Conservation (phyloP, 441 rosid genomes). For the Bruguiera hainesii region DNA sequence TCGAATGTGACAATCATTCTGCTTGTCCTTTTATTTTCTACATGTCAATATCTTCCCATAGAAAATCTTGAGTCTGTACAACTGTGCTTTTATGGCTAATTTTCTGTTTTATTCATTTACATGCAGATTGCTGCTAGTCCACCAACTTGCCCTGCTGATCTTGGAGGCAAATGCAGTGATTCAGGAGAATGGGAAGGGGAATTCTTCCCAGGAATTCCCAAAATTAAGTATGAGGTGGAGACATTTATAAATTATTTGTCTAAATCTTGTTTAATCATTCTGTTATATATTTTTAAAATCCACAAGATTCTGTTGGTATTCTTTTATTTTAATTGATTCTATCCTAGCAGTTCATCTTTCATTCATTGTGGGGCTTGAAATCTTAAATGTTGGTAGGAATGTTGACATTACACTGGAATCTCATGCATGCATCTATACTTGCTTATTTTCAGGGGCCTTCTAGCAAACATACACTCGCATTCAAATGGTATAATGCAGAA, state of each 20-base stretch:
- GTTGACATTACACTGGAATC: neutral
- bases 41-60: neutral
- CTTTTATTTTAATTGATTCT: neutral
- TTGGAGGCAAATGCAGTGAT: conserved; percentile 39
- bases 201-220: conserved; percentile 79
- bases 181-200: conserved; percentile 88
- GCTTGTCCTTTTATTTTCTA: too few relatives aligned
- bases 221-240: conserved; percentile 77
- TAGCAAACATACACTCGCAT: conserved; percentile 75
- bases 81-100: neutral
- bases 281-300: neutral
- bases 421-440: neutral
- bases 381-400: neutral
- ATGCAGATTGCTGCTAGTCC: conserved; percentile 53
- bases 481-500: conserved; percentile 87
- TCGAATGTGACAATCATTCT: too few relatives aligned
- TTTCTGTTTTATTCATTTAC: conserved; percentile 4
- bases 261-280: neutral
- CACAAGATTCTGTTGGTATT: neutral
- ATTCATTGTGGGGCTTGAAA: neutral
- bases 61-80: neutral
- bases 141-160: conserved; percentile 77
- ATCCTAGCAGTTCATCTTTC: neutral
- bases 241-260: neutral
- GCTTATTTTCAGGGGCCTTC: conserved; percentile 57